phyloP scores from a whole-genome alignment of 2,329 filamentous ascomycete species.

The Phialophora chinensis region DNA sequence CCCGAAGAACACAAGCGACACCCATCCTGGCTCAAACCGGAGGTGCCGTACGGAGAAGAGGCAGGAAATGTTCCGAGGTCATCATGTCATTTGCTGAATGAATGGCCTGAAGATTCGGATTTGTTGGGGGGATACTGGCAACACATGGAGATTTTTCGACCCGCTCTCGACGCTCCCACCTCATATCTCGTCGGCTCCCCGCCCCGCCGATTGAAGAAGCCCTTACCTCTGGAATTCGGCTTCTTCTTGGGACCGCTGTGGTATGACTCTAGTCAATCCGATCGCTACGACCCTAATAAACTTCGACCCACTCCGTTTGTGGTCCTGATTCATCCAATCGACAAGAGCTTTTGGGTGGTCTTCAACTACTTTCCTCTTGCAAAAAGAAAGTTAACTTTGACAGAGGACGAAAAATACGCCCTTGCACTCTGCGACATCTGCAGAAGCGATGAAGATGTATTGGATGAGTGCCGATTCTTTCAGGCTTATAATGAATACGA shows the following conservation, averaged over 20 bases:
- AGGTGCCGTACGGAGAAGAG: not conserved
- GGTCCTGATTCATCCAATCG: not conserved
- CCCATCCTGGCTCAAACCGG: not conserved
- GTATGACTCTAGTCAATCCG: not conserved
- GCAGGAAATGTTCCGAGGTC: not conserved
- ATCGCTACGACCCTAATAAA: not conserved
- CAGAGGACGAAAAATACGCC: not conserved
- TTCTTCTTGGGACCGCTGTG: not conserved
- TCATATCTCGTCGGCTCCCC: not conserved
- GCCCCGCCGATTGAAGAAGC: constrained; percentile 3
- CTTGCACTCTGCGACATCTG: too few relatives aligned
- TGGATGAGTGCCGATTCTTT: too few relatives aligned
- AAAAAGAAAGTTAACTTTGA: not conserved
- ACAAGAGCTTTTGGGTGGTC: constrained; percentile 6
- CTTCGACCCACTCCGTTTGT: constrained; percentile 2
- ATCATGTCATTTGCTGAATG: not conserved
- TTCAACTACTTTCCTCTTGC: not conserved
- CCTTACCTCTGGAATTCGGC: constrained; percentile 1
- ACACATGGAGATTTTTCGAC: not conserved
- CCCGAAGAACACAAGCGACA: not conserved
- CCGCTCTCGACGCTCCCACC: not conserved
- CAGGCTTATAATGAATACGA: too few relatives aligned
- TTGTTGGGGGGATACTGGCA: not conserved
- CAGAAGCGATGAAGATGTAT: too few relatives aligned
- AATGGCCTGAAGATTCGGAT: too few relatives aligned